Conservation (phyloP, 306 rosid genomes). For the Dryas octopetala region DNA sequence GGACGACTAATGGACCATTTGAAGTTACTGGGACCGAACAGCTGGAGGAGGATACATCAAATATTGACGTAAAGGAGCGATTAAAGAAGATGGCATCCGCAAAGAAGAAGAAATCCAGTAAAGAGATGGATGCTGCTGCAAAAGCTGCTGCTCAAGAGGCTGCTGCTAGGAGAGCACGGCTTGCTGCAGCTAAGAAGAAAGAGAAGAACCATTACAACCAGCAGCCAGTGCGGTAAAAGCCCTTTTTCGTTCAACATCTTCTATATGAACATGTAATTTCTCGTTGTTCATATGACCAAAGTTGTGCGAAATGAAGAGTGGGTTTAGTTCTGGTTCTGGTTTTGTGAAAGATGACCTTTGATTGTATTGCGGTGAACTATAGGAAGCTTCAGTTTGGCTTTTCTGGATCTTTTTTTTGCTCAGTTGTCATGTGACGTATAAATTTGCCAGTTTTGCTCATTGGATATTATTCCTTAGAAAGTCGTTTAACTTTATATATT, state of each 20-base stretch:
- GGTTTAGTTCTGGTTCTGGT: constrained; percentile 43
- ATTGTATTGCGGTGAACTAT: constrained; percentile 45
- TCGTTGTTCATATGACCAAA: constrained; percentile 59
- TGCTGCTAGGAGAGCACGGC: constrained; percentile 79
- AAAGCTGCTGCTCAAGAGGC: constrained; percentile 91
- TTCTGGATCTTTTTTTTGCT: constrained; percentile 43
- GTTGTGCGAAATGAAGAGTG: constrained; percentile 54
- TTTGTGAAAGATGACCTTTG: constrained; percentile 40
- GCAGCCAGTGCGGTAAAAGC: constrained; percentile 76
- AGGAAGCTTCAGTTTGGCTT: constrained; percentile 37
- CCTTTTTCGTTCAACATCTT: constrained; percentile 33
- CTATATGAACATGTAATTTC: constrained; percentile 56
- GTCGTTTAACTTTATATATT: constrained; percentile 32
- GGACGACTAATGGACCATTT: constrained; percentile 39
- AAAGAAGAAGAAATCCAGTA: constrained; percentile 84
- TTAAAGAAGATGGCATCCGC: constrained; percentile 68
- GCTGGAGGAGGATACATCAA: constrained; percentile 61
- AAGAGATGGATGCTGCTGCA: constrained; percentile 83
- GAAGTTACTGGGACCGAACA: constrained; percentile 45
- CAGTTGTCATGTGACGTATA: constrained; percentile 39
- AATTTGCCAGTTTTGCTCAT: constrained; percentile 40
- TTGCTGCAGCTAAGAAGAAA: constrained; percentile 89
- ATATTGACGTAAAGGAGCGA: constrained; percentile 77
- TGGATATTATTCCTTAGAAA: constrained; percentile 31
- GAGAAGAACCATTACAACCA: constrained; percentile 95